Evolutionary conservation across 2,329 filamentous ascomycete species (phyloP), one percentile per base, ranked within the genome.

Genomic region (Curvularia sp.): DNA sequence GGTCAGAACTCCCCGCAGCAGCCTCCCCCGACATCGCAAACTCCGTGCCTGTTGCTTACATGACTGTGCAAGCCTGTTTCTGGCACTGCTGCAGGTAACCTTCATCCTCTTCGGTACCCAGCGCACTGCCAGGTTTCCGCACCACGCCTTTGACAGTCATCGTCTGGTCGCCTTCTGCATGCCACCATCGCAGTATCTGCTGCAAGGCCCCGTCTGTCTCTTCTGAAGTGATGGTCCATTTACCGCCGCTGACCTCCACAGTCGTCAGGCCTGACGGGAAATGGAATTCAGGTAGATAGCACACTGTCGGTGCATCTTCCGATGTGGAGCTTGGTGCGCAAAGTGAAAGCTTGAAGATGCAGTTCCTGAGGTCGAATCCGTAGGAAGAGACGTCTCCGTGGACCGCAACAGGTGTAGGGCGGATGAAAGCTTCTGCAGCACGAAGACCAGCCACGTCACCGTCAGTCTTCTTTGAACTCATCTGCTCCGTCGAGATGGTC

Each of bases 181-280:
- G 93, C 93, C 94, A 97, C 95, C 95, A 99, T 67, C 86, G 87
- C 63, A 99, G 79, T 63, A 85, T 85, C 79, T 97, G 94, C 60
- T 92, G 81, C 66, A 87, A 80, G 5, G 86, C 87, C 0, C 86
- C 87, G 61, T 90, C 86, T 8, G 87, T 84, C 55, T 93, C 89
- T 60, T 93, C 88, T 5, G 82, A 85, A 65, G 87, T 88, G 60
- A 98, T 92, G 66, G 89, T 88, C 93, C 93, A 99, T 73, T 94
- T 95, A 6, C 96, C 96, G 0, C 90, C 91, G 50, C 87, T 92
- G 28, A 93, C 90, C 53, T 89, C 85, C 4, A 99, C 88, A 0
- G 83, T 84, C 39, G 88, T 90, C 44, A 86, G 82, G 48, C 89
- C 86, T 53, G 87, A 86, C 1, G 94, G 93, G 75, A 96, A 99